Evolutionary conservation across 1,284 basidiomycete genomes (phyloP), one percentile per base, ranked within the genome.

Genomic region (Ganoderma leucocontextum): DNA sequence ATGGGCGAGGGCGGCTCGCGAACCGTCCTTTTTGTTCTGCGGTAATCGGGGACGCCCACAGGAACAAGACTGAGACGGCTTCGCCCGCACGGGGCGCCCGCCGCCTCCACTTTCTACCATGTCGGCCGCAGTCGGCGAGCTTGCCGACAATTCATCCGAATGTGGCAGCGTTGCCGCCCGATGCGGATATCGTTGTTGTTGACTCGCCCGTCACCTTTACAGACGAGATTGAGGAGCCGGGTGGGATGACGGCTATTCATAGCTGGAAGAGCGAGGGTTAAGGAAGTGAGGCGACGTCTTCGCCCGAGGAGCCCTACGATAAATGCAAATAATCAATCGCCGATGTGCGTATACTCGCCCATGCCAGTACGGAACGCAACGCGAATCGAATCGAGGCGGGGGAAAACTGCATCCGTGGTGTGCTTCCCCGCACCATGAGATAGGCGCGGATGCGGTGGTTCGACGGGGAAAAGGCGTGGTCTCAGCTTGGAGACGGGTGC

Each of bases 401-500:
- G 55, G n/a, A n/a, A 22, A 7, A 58, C 33, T 38, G 55, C 55
- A 38, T 19, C 55, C 55, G 55, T 4, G 35, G n/a, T 33, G 5
- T 58, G 15, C 25, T 33, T 35, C 33, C 29, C 29, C 17, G 35
- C 33, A 58, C 33, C 55, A 49, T 25, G 55, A 38, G 55, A 58
- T 35, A 44, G 62, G 53, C 9, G 62, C 39, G 35, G 42, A 12
- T 64, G 39, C 62, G 41, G 62, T 9, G 19, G 52, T 17, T 17
- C 25, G 62, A n/a, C 62, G 62, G 62, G 29, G 9, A 62, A 33
- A 52, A 52, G 44, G 61, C 61, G 35, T 58, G 55, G 55, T 57
- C 35, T 52, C 39, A 33, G 15, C 52, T 12, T 63, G 62, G 62
- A 47, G 62, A 57, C 62, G 62, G 53, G 52, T 22, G 41, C 39